Evolutionary conservation across 208 protist species (phyloP).

Genomic region (Leishmania mexicana): DNA sequence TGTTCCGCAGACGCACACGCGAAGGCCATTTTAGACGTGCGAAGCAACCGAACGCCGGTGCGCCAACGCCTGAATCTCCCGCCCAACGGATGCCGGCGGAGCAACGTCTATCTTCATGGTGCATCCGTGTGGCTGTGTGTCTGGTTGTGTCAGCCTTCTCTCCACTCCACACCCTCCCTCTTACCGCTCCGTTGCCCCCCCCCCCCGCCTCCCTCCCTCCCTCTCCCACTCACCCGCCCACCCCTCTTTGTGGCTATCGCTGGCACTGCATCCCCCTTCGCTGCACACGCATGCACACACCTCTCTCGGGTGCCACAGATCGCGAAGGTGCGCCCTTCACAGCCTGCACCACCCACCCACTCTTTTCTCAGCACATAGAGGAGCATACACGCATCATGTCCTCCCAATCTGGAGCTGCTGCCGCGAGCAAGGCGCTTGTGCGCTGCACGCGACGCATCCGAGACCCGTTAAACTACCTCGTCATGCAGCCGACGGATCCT

Average conservation of each 20-base stretch:
- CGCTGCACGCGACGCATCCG: slow-evolving; percentile 83
- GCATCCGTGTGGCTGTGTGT: neutral
- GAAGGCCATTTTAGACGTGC: too few species aligned
- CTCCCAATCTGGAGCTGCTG: neutral
- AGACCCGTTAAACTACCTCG: slow-evolving; percentile 78
- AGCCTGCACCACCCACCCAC: neutral
- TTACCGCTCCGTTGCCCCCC: neutral
- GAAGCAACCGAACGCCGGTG: too few species aligned
- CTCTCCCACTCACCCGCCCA: neutral
- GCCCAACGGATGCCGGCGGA: too few species aligned
- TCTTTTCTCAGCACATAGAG: neutral
- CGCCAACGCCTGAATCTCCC: too few species aligned
- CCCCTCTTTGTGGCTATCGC: neutral
- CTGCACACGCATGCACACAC: neutral
- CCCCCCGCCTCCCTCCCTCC: neutral
- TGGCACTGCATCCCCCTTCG: neutral
- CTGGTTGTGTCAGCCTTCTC: neutral
- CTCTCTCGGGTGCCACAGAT: neutral
- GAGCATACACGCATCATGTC: neutral
- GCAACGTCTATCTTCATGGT: neutral
- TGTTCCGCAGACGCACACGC: too few species aligned
- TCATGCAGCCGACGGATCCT: slow-evolving; percentile 73
- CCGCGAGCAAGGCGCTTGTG: slow-evolving; percentile 28
- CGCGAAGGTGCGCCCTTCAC: neutral
- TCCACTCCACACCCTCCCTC: neutral